These are phyloP conservation scores for Trebouxia sp. DNA, from an alignment of 139 green algal genomes.

Conservation along the genomic window DNA sequence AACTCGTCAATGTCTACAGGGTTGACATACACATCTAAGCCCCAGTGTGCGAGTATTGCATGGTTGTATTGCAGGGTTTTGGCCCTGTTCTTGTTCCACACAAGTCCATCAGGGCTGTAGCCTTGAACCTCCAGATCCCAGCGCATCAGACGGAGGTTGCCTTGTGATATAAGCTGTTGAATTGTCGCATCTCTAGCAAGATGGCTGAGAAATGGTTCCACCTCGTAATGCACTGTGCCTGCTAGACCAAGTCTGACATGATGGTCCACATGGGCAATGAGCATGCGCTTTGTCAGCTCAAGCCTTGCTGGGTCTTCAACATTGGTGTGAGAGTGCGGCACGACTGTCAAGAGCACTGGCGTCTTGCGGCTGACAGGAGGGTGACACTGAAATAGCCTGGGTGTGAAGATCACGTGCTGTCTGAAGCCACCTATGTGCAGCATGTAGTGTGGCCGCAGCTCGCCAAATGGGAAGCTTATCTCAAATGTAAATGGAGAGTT, in stretches of 20 bases:
- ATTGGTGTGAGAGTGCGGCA: background rate
- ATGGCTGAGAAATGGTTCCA: slow-evolving; percentile 1
- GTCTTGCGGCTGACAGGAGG: background rate
- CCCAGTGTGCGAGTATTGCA: background rate
- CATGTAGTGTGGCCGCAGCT: background rate
- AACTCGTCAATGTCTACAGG: slow-evolving; percentile 21
- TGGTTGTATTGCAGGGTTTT: slow-evolving; percentile 21
- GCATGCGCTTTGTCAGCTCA: background rate
- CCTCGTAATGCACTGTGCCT: background rate
- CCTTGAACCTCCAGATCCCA: slow-evolving; percentile 5
- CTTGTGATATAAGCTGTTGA: background rate
- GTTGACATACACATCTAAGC: background rate
- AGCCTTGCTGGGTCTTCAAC: background rate
- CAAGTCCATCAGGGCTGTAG: slow-evolving; percentile 2
- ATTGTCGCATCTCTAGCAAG: background rate
- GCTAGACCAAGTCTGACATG: background rate
- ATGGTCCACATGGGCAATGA: background rate
- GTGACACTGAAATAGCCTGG: background rate
- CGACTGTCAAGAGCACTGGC: background rate
- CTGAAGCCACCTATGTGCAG: slow-evolving; percentile 7
- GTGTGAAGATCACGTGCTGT: slow-evolving; percentile 1
- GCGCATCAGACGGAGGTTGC: background rate
- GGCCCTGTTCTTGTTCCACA: slow-evolving; percentile 9
- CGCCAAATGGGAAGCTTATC: background rate
- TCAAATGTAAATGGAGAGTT: slow-evolving; percentile 17